Evolutionary conservation across 176 grass and related monocot species (phyloP).

Genomic region (Tillandsia leiboldiana): DNA sequence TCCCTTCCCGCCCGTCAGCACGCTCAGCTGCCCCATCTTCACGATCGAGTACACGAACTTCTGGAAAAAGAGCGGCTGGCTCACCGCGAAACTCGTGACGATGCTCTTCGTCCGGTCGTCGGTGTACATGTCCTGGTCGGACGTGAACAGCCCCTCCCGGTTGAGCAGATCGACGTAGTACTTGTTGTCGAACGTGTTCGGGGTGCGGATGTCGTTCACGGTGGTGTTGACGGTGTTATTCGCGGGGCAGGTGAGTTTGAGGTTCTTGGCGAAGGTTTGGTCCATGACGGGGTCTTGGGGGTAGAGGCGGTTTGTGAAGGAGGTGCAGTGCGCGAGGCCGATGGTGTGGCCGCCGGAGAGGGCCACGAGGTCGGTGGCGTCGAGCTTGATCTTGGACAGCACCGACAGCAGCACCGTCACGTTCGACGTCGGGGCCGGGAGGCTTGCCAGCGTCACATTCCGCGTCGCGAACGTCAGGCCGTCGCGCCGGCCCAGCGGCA

Average conservation of each 20-base stretch:
- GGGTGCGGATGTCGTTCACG: constrained; percentile 36
- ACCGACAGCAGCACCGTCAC: not conserved
- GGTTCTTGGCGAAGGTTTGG: constrained; percentile 30
- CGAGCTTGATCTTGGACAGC: constrained; percentile 33
- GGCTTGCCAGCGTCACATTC: not conserved
- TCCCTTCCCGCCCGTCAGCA: constrained; percentile 38
- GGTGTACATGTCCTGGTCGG: constrained; percentile 49
- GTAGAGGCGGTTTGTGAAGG: constrained; percentile 37
- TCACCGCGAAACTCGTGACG: constrained; percentile 29
- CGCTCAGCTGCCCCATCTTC: constrained; percentile 68
- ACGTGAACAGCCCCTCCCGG: constrained; percentile 63
- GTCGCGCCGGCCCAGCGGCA: constrained; percentile 47
- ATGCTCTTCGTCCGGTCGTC: constrained; percentile 21
- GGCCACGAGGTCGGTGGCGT: constrained; percentile 38
- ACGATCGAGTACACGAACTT: constrained; percentile 50
- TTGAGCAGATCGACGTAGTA: constrained; percentile 72
- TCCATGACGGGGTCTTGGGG: constrained; percentile 36
- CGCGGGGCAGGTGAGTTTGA: constrained; percentile 36
- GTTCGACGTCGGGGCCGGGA: constrained; percentile 22
- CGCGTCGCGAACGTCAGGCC: not conserved
- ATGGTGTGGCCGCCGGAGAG: constrained; percentile 70
- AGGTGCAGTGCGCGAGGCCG: constrained; percentile 41
- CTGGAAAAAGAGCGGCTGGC: constrained; percentile 40
- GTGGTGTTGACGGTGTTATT: constrained; percentile 20
- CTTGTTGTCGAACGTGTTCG: constrained; percentile 62